phyloP scores from a whole-genome alignment of 768 basidiomycete species.

The Naganishia antarctica region DNA sequence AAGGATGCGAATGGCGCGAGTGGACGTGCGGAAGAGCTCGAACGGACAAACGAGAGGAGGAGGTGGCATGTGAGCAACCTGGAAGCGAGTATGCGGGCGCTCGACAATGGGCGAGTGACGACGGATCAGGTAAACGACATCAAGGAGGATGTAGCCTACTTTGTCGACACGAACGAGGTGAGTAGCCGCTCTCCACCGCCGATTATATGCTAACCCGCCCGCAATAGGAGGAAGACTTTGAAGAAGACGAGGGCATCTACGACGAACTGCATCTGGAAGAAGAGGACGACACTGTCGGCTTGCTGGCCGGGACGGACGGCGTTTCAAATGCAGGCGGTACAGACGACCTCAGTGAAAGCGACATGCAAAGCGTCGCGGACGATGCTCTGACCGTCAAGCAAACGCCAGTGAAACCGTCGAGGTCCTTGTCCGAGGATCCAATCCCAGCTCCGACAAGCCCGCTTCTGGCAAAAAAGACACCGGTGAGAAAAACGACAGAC shows the following conservation, averaged over 20 bases:
- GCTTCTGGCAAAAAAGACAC: constrained; percentile 41
- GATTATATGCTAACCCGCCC: constrained; percentile 32
- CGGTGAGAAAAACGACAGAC: constrained; percentile 44
- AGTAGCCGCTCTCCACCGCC: constrained; percentile 51
- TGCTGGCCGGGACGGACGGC: constrained; percentile 11
- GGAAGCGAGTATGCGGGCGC: constrained; percentile 83
- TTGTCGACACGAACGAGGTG: constrained; percentile 91
- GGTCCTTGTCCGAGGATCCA: constrained; percentile 14
- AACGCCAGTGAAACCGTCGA: constrained; percentile 6
- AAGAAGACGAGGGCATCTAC: constrained; percentile 94
- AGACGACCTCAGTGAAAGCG: constrained; percentile 18
- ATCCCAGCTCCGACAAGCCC: constrained; percentile 40
- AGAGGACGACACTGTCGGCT: constrained; percentile 72
- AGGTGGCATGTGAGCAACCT: constrained; percentile 91
- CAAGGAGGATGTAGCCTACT: constrained; percentile 93
- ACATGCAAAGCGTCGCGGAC: constrained; percentile 20
- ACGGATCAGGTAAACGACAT: constrained; percentile 73
- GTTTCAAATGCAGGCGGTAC: constrained; percentile 6
- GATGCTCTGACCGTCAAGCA: constrained; percentile 2
- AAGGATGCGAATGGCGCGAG: constrained; percentile 54
- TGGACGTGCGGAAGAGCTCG: constrained; percentile 73
- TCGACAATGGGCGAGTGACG: constrained; percentile 86
- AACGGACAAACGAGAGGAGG: constrained; percentile 82
- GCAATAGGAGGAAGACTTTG: constrained; percentile 86
- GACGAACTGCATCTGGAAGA: constrained; percentile 96